Conservation (phyloP, 192 early-diverging fungal genomes). For the Rhizophlyctis rosea region DNA sequence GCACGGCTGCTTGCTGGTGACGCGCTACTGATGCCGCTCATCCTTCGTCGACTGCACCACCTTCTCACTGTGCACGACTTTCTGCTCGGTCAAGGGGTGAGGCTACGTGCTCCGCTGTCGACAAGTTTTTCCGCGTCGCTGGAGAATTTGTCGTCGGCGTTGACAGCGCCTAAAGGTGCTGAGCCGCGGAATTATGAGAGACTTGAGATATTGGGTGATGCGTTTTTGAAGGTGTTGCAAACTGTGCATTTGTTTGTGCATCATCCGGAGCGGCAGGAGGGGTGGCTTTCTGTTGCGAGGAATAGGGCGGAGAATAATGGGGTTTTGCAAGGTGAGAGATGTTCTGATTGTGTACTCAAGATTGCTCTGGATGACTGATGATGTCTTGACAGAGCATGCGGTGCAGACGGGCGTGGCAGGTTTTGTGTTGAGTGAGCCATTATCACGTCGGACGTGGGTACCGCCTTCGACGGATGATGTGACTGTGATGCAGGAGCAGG, state of each 20-base stretch:
- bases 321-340: background rate
- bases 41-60: slow-evolving; percentile 35
- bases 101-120: no score
- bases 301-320: background rate
- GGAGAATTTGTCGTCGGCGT: slow-evolving; percentile 44
- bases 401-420: background rate
- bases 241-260: slow-evolving; percentile 72
- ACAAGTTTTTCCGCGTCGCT: slow-evolving; percentile 11
- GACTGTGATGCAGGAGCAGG: slow-evolving; percentile 38
- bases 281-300: background rate
- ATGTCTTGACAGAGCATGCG: no score
- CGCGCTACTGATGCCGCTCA: slow-evolving; percentile 29
- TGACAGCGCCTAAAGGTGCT: slow-evolving; percentile 66
- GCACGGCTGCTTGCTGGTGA: slow-evolving; percentile 14
- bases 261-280: slow-evolving; percentile 48
- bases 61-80: slow-evolving; percentile 33
- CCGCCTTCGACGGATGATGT: slow-evolving; percentile 4
- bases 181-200: slow-evolving; percentile 76
- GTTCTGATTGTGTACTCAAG: no score
- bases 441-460: slow-evolving; percentile 11
- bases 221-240: slow-evolving; percentile 72
- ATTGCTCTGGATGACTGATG: no score
- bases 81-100: slow-evolving; percentile 4
- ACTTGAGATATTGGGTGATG: slow-evolving; percentile 81
- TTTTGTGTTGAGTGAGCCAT: background rate